Conservation (phyloP, 2,329 filamentous ascomycete species). For the Trichophyton verrucosum region DNA sequence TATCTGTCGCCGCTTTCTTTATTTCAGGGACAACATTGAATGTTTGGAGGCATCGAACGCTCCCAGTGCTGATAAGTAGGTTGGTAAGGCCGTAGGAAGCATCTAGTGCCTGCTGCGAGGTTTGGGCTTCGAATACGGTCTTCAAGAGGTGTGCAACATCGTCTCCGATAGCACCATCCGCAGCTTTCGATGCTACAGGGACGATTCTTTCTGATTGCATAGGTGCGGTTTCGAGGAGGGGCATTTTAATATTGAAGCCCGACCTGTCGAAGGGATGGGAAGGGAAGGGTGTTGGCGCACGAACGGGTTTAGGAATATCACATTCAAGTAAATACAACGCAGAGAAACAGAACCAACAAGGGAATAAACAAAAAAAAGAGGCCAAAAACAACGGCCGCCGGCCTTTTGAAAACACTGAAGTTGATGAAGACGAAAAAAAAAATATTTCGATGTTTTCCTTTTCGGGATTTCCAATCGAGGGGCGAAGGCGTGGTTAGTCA, state of each 20-base stretch:
- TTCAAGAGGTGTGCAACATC: slow-evolving; percentile 54
- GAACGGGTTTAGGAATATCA: neutral
- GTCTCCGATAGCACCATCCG: slow-evolving; percentile 34
- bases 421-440: neutral
- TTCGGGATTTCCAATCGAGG: neutral
- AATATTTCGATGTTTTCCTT: neutral
- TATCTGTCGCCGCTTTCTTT: slow-evolving; percentile 73
- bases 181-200: slow-evolving; percentile 12
- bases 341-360: neutral
- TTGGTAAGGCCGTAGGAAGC: slow-evolving; percentile 54
- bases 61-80: slow-evolving; percentile 52
- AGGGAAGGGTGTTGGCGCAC: neutral
- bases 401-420: neutral
- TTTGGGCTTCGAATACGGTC: slow-evolving; percentile 56
- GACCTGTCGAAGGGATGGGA: slow-evolving; percentile 23
- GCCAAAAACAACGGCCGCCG: neutral
- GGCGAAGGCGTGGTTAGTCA: neutral
- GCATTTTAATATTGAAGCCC: slow-evolving; percentile 27
- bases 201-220: slow-evolving; percentile 2
- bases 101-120: slow-evolving; percentile 57
- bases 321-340: neutral
- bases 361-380: neutral
- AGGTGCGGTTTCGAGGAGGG: slow-evolving; percentile 24
- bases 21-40: slow-evolving; percentile 53
- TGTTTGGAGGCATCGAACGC: slow-evolving; percentile 48